Evolutionary conservation across 208 protist species (phyloP).

Genomic region (Trypanosoma scelopori): DNA sequence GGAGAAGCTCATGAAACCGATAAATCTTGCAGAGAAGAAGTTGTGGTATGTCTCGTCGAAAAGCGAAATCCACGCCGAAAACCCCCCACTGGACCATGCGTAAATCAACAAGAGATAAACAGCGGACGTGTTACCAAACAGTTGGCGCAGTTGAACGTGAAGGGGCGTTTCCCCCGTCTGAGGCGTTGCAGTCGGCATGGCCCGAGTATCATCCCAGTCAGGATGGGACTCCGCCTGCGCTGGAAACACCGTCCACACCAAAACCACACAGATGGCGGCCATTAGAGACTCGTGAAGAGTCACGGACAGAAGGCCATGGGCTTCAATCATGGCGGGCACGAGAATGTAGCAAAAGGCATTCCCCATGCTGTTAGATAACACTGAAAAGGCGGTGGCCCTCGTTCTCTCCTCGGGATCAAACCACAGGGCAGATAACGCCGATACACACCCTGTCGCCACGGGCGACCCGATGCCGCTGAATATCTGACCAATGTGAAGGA

Average conservation of each 20-base stretch:
- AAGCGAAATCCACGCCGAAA: slow-evolving; percentile 82
- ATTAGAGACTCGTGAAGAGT: slow-evolving; percentile 71
- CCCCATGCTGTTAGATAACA: slow-evolving; percentile 82
- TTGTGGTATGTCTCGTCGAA: slow-evolving; percentile 74
- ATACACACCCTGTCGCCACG: slow-evolving; percentile 74
- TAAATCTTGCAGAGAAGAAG: slow-evolving; percentile 68
- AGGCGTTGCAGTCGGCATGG: slow-evolving; percentile 24
- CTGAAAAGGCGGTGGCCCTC: slow-evolving; percentile 72
- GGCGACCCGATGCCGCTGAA: slow-evolving; percentile 84
- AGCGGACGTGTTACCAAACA: slow-evolving; percentile 62
- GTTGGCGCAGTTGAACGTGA: slow-evolving; percentile 46
- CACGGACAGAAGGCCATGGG: slow-evolving; percentile 51
- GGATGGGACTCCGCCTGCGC: slow-evolving; percentile 26
- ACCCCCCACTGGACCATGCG: slow-evolving; percentile 82
- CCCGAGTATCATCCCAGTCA: not conserved
- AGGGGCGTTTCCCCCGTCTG: slow-evolving; percentile 45
- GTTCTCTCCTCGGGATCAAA: slow-evolving; percentile 82
- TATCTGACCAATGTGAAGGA: slow-evolving; percentile 83
- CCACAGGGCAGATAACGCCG: slow-evolving; percentile 82
- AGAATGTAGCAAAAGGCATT: slow-evolving; percentile 83
- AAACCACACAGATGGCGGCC: slow-evolving; percentile 38
- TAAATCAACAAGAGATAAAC: slow-evolving; percentile 82
- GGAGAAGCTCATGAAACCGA: slow-evolving; percentile 84
- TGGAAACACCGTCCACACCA: slow-evolving; percentile 67
- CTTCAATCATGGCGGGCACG: slow-evolving; percentile 62